A percentile compares a stretch with the other conserved stretches of the same genome.
These are phyloP conservation scores for Rhododendron molle DNA, from an alignment of 148 eudicot genomes.

Conservation along the genomic window DNA sequence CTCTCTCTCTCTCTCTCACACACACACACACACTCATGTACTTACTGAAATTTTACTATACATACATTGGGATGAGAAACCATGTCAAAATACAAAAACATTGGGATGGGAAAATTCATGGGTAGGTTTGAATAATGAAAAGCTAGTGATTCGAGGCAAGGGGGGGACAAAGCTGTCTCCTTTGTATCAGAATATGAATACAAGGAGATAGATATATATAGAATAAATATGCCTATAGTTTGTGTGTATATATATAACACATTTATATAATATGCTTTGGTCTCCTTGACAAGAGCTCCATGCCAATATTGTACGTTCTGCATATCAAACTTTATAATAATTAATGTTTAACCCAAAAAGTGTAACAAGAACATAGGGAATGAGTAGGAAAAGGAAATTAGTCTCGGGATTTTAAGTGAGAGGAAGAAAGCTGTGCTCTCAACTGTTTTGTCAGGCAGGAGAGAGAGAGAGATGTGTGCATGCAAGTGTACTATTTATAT, in stretches of 20 bases:
- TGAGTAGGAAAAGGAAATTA: conserved; percentile 4
- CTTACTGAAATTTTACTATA: neutral
- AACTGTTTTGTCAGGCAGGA: conserved; percentile 4
- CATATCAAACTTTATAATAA: neutral
- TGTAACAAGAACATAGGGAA: conserved; percentile 11
- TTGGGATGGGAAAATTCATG: conserved; percentile 12
- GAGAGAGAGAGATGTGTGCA: neutral
- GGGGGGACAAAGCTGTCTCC: conserved; percentile 32
- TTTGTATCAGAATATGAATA: conserved; percentile 26
- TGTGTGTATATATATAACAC: neutral
- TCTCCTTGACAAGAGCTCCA: conserved; percentile 16
- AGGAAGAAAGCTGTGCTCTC: neutral
- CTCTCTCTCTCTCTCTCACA: neutral
- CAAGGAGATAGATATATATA: conserved; percentile 1
- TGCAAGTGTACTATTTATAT: neutral
- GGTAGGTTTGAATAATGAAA: conserved; percentile 7
- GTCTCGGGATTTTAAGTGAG: conserved; percentile 14
- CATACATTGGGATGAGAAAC: conserved; percentile 15
- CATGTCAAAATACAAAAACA: neutral
- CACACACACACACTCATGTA: no score
- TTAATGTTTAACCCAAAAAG: neutral
- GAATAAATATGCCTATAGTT: neutral
- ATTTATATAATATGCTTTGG: conserved; percentile 9
- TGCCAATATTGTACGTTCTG: neutral
- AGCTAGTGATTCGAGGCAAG: conserved; percentile 14